Base-by-base conservation (phyloP, 192 early-diverging fungal genomes). In the Bifiguratus adelaidae region DNA sequence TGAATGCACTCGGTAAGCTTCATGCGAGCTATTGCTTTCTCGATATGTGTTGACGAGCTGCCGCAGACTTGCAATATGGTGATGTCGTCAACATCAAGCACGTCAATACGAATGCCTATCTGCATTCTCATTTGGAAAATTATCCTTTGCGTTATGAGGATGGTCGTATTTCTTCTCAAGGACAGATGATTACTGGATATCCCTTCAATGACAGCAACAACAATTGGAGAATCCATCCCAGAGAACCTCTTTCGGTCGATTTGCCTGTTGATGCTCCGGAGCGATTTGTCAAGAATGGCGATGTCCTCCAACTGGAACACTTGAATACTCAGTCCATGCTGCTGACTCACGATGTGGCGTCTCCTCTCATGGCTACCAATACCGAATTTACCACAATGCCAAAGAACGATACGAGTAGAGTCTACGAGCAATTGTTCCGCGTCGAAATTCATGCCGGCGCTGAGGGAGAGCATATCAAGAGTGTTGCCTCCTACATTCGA, bases 121-220 rank as follows among this genome's bases (percentile, higher is more conserved):
- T 99, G 23, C 86, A 95, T 60, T 96, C 94, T 1, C 82, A 85
- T 52, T 3, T 43, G 4, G 66, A 78, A 11, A 59, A 68, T 22
- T 97, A 97, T 57, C 96, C 96, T 6, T 59, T 93, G 13, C 76
- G 81, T 44, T 95, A 99, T 64, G 84, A 92, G 4, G 90, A 96
- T 65, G 82, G 84, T 32, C 80, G 93, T 13, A 74, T 99, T 40
- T 89, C 85, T 53, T 83, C 77, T 51, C 68, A 87, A 65, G 8
- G 12, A 23, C 27, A 46, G 28, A 16, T 28, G 21, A 12, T 30
- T 15, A 46, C 20, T 29, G 11, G 8, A 16, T 30, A 25, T 30
- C 27, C 23, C 18, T 3, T 20, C 23, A 43, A 98, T 51, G 48
- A 53, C 22, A 91, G 92, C 63, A 85, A 83, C 65, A 64, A 73